These are phyloP conservation scores for Beta corolliflora DNA, from an alignment of 179 eudicot genomes.

Conservation along the genomic window DNA sequence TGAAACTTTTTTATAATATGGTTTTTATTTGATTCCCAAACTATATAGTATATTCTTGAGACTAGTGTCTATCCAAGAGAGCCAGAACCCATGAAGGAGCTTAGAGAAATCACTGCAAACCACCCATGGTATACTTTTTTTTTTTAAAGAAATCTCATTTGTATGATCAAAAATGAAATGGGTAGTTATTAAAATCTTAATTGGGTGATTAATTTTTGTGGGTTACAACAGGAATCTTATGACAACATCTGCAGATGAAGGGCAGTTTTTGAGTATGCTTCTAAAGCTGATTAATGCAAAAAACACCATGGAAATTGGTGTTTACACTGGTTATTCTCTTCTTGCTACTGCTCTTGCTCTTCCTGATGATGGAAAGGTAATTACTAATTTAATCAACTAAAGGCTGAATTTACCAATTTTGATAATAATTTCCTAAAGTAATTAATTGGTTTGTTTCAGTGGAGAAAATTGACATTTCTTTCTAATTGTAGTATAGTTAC, in stretches of 20 bases:
- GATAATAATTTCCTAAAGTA: not conserved
- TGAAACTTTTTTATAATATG: not conserved
- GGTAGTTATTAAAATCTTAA: no score
- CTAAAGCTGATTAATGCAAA: conserved; percentile 77
- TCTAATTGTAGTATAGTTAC: conserved; percentile 5
- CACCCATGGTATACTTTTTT: conserved; percentile 64
- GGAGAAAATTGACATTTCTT: not conserved
- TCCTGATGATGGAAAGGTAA: conserved; percentile 89
- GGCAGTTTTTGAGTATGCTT: conserved; percentile 77
- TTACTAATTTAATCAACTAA: not conserved
- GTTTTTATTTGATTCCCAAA: not conserved
- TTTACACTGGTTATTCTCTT: conserved; percentile 87
- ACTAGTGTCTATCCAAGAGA: conserved; percentile 94
- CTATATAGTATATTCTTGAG: conserved; percentile 71
- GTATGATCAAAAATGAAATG: no score
- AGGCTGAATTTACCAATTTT: not conserved
- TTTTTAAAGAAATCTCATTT: not conserved
- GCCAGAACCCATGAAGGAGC: conserved; percentile 86
- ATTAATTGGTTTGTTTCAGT: not conserved
- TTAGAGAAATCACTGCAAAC: conserved; percentile 79
- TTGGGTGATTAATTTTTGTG: not conserved
- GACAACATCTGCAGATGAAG: conserved; percentile 90
- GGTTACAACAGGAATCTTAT: conserved; percentile 55
- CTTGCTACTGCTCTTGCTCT: conserved; percentile 91
- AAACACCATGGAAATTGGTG: conserved; percentile 89